Conservation (phyloP, 225 moss, liverwort and hornwort species). For the Sphagnum tenellum region DNA sequence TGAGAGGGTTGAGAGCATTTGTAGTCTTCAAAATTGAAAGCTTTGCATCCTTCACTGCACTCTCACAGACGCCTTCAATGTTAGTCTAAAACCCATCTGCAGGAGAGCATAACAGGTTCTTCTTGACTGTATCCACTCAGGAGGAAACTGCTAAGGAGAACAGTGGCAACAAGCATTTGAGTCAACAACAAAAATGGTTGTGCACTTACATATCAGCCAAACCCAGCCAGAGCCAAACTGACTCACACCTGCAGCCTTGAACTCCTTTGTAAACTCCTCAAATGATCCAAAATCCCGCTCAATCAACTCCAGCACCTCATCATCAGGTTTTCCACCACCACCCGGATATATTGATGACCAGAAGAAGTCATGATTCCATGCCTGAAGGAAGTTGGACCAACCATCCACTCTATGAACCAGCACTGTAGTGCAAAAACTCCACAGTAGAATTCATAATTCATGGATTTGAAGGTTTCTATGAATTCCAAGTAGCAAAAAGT, state of each 20-base stretch:
- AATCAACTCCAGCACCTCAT: constrained; percentile 58
- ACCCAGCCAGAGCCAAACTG: constrained; percentile 96
- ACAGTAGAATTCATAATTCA: too few relatives aligned
- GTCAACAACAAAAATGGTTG: neutral
- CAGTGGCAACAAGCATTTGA: too few relatives aligned
- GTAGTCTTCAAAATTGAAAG: constrained; percentile 75
- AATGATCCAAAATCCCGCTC: constrained; percentile 64
- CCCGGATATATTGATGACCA: constrained; percentile 73
- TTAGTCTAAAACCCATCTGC: too few relatives aligned
- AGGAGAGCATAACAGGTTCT: too few relatives aligned
- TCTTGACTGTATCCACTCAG: too few relatives aligned
- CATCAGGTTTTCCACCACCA: constrained; percentile 51
- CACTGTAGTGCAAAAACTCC: neutral
- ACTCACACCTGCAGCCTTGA: constrained; percentile 60
- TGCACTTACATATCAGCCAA: constrained; percentile 75
- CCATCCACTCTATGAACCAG: neutral
- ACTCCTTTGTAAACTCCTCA: constrained; percentile 52
- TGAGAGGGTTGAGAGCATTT: constrained; percentile 79
- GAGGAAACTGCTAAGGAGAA: too few relatives aligned
- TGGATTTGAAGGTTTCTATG: neutral
- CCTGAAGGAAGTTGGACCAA: constrained; percentile 11
- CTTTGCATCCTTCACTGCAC: constrained; percentile 57
- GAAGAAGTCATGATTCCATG: constrained; percentile 93
- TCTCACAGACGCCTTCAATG: neutral
- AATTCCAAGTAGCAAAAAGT: neutral